These are phyloP conservation scores for Botrytis tulipae DNA, from an alignment of 2,329 filamentous ascomycete species.

Conservation along the genomic window DNA sequence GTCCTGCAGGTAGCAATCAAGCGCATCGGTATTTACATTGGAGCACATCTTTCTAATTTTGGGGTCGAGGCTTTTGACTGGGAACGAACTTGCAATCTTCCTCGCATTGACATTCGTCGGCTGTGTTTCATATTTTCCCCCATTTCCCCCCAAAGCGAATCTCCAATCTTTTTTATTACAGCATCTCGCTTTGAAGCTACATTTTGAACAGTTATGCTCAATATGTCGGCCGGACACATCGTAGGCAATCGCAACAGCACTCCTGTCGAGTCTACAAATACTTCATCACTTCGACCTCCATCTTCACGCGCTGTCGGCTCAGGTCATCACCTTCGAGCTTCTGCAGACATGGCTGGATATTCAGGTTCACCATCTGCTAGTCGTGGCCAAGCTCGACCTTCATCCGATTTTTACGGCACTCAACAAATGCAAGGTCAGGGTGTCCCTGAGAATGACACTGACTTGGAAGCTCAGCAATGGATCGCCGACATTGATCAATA, in stretches of 20 bases:
- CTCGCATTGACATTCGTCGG: constrained; percentile 24
- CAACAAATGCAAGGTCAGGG: constrained; percentile 66
- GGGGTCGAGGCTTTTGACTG: constrained; percentile 22
- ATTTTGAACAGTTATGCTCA: constrained; percentile 33
- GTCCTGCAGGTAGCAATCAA: constrained; percentile 28
- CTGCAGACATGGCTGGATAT: constrained; percentile 91
- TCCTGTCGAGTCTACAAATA: constrained; percentile 75
- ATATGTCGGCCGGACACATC: constrained; percentile 55
- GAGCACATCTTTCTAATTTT: constrained; percentile 29
- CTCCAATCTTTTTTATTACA: constrained; percentile 15
- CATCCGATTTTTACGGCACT: constrained; percentile 87
- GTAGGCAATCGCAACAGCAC: constrained; percentile 94
- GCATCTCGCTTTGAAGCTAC: constrained; percentile 14
- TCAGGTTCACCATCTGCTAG: constrained; percentile 60
- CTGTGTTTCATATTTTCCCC: constrained; percentile 16
- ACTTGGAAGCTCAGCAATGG: constrained; percentile 96
- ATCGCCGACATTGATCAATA: constrained; percentile 99
- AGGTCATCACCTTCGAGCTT: constrained; percentile 85
- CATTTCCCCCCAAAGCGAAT: constrained; percentile 12
- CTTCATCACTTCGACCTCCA: constrained; percentile 79
- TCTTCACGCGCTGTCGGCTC: constrained; percentile 73
- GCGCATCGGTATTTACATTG: constrained; percentile 31
- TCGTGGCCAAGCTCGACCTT: constrained; percentile 77
- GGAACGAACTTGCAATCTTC: constrained; percentile 28
- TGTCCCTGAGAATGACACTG: constrained; percentile 73